Evolutionary conservation across 305 asterid species (phyloP), one percentile per base, ranked within the genome.

Genomic region (Euphrasia arctica): DNA sequence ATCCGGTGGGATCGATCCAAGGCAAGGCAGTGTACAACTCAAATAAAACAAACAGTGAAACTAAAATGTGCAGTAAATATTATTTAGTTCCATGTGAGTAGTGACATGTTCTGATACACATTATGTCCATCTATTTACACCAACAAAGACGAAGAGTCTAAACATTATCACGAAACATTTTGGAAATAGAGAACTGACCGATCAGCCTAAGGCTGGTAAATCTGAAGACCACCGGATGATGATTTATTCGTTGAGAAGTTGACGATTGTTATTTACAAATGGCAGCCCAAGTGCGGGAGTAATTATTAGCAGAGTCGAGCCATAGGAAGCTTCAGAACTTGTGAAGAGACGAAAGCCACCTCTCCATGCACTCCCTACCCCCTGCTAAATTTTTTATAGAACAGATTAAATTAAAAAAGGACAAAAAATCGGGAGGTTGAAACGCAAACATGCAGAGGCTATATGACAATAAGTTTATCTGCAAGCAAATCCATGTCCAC

Each of bases 271-370:
- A 58, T 27, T 65, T 58, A 49, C 28, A 48, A 22, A 51, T 18
- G 59, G 47, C 42, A 42, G 54, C 39, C 65, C 22, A 51, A 25
- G 54, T 31, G 64, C 54, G 28, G 60, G 47, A 11, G 71, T 70
- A 41, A 64, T 22, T 36, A 70, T 18, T 18, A 18, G 70, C 63
- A 34, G 34, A 63, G 51, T 48, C 47, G 58, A 54, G 71, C 69
- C 34, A 66, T 9, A 55, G 13, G 68, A 47, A 65, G 79, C 78
- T 78, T 80, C 86, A 83, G 73, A 72, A 78, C 5, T 78, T 79
- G 45, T 73, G 81, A 67, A 85, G 96, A 39, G 90, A 75, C 47
- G 91, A 79, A 72, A 88, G 91, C 91, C 88, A 88, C 75, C 75
- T 86, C 66, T 83, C 90, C 83, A 88, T 73, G 68, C 84, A 76